A percentile compares a stretch with the other conserved stretches of the same genome.
These are phyloP conservation scores for Chlorella sp. DNA, from an alignment of 139 green algal species.

Conservation along the genomic window DNA sequence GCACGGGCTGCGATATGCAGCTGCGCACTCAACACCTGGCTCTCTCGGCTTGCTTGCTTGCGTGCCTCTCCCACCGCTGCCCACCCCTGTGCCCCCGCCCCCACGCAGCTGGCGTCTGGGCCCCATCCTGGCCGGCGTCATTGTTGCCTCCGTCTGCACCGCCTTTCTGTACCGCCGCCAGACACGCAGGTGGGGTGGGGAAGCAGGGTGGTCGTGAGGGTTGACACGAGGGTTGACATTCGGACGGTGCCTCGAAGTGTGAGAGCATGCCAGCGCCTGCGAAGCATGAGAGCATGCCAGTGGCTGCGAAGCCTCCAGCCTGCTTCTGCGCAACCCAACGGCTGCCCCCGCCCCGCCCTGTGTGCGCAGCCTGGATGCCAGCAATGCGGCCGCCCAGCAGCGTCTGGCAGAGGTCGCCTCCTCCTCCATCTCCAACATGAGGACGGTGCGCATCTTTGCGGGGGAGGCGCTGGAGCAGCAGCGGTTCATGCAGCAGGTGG, in stretches of 20 bases:
- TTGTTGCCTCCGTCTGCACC: constrained; percentile 73
- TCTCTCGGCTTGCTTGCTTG: not conserved
- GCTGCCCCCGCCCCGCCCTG: no score
- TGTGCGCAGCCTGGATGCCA: constrained; percentile 62
- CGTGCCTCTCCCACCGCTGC: not conserved
- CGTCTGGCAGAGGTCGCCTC: constrained; percentile 71
- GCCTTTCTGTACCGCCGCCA: constrained; percentile 78
- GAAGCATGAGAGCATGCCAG: no score
- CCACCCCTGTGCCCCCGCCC: not conserved
- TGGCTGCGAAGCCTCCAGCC: no score
- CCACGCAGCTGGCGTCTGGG: constrained; percentile 73
- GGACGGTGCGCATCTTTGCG: constrained; percentile 79
- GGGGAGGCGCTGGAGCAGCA: constrained; percentile 87
- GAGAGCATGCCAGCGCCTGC: no score
- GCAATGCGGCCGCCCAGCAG: constrained; percentile 58
- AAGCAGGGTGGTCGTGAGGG: no score
- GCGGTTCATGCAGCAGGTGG: constrained; percentile 79
- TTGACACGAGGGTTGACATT: no score
- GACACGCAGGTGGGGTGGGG: no score
- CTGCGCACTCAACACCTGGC: not conserved
- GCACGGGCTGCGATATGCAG: not conserved
- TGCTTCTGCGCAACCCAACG: no score
- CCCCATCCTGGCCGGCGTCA: constrained; percentile 80
- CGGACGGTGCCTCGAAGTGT: no score
- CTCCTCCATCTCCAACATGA: constrained; percentile 26